Evolutionary conservation across 345 rosid species (phyloP).

Genomic region (Salix koriyanagi): DNA sequence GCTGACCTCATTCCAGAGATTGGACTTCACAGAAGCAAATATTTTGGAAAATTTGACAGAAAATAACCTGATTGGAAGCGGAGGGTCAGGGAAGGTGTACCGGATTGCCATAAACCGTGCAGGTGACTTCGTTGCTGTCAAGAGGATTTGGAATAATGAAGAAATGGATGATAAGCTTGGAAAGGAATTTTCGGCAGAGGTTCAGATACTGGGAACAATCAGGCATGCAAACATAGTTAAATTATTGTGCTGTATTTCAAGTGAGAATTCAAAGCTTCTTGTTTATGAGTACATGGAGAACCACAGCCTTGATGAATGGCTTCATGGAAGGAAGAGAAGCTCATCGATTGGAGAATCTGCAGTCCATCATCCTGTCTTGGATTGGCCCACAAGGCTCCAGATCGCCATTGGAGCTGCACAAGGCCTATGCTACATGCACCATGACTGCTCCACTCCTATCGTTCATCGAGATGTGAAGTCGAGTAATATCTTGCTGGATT

Average conservation of each 20-base stretch:
- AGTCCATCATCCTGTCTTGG: conserved; percentile 24
- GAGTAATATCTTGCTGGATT: conserved; percentile 78
- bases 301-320: conserved; percentile 81
- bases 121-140: conserved; percentile 73
- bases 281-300: conserved; percentile 94
- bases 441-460: conserved; percentile 63
- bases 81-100: conserved; percentile 90
- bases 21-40: conserved; percentile 58
- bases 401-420: conserved; percentile 81
- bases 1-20: conserved; percentile 69
- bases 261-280: conserved; percentile 77
- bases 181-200: conserved; percentile 76
- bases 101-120: conserved; percentile 33
- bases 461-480: conserved; percentile 89
- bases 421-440: conserved; percentile 91
- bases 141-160: conserved; percentile 63
- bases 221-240: conserved; percentile 83
- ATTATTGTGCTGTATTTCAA: conserved; percentile 75
- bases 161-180: conserved; percentile 52
- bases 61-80: conserved; percentile 73
- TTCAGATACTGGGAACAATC: conserved; percentile 66
- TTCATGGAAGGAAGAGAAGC: conserved; percentile 52
- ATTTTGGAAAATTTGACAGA: conserved; percentile 65
- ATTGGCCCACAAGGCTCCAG: conserved; percentile 69
- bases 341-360: conserved; percentile 11